Percentiles rank a stretch among this genome's conserved stretches.
Conservation (phyloP, 768 basidiomycete species). For the Boletus rubroflammeus region DNA sequence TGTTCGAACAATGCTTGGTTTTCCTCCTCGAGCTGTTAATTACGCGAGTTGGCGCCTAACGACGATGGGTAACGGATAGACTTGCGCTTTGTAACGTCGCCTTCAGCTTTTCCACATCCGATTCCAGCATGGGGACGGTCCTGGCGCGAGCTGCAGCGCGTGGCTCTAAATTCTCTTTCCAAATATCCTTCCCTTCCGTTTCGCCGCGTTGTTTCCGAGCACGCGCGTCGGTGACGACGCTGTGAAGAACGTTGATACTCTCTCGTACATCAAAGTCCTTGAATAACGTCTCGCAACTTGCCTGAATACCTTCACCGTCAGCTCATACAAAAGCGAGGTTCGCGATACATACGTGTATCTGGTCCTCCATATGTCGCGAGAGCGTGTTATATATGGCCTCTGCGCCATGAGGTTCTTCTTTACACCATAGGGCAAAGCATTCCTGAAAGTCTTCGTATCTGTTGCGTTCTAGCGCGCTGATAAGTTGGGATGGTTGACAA, state of each 20-base stretch:
- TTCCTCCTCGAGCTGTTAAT: conserved; percentile 52
- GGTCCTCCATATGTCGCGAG: conserved; percentile 67
- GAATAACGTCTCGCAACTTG: conserved; percentile 66
- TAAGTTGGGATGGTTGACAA: background rate
- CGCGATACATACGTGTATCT: conserved; percentile 38
- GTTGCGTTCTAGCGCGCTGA: background rate
- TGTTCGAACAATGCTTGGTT: conserved; percentile 47
- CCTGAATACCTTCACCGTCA: conserved; percentile 36
- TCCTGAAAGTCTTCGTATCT: conserved; percentile 55
- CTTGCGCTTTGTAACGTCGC: conserved; percentile 37
- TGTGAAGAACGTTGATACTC: conserved; percentile 67
- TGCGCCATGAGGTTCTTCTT: conserved; percentile 62
- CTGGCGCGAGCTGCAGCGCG: conserved; percentile 58
- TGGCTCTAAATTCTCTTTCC: conserved; percentile 64
- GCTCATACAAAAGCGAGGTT: background rate
- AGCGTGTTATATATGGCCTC: conserved; percentile 61
- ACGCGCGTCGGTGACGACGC: conserved; percentile 64
- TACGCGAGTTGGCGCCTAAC: background rate
- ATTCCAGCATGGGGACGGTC: conserved; percentile 55
- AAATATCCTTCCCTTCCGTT: conserved; percentile 49
- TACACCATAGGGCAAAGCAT: conserved; percentile 63
- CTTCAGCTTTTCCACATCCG: conserved; percentile 38
- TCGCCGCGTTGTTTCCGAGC: conserved; percentile 45
- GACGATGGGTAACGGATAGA: background rate
- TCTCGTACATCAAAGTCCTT: conserved; percentile 63